Base-by-base conservation (phyloP, 768 basidiomycete species). In the Mycena filopes region DNA sequence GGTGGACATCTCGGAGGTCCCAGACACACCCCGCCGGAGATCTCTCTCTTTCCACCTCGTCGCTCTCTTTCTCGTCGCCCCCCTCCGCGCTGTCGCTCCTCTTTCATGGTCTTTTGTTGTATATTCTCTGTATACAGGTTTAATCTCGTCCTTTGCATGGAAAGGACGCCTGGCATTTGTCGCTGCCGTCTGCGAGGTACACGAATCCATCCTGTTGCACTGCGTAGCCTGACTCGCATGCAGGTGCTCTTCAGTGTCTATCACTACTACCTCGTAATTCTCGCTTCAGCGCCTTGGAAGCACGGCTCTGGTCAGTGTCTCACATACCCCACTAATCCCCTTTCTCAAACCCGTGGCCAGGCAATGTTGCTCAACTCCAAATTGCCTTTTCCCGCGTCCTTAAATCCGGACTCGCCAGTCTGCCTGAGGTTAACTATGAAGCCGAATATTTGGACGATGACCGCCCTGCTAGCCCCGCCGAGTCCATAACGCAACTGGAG, bases 231-330 rank as follows among this genome's bases (percentile, higher is more conserved):
- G 40, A 21, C 21, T 53, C 18, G 56, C 43, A 7, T 23, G 3
- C 60, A 93, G 92, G 86, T 87, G 11, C 73, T 88, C 63, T 94
- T 94, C 73, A 91, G 89, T 70, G 72, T 92, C 20, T 87, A 92
- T 73, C 83, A 93, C 69, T 76, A 76, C 61, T 75, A 82, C 58
- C 82, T 93, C 43, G 80, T 82, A 21, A 77, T 74, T 55, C 78
- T 78, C 62, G 80, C 89, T 42, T 79, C 86, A 38, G 78, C 79
- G 4, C 83, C 83, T 16, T 79, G 84, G 45, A 83, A 82, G 20
- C 76, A 72, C 62, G 74, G 78, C 33, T 76, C 83, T 28, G 80
- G 83, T 64, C 3, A 20, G 46, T n/a, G 10, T 49, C 9, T 20
- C 36, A 48, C 3, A 26, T 23, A 23, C 15, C 55, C 38, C 16